Percentiles rank a stretch among this genome's conserved stretches.
phyloP scores from a whole-genome alignment of 1,284 basidiomycete genomes.

The Trametes hirsuta region DNA sequence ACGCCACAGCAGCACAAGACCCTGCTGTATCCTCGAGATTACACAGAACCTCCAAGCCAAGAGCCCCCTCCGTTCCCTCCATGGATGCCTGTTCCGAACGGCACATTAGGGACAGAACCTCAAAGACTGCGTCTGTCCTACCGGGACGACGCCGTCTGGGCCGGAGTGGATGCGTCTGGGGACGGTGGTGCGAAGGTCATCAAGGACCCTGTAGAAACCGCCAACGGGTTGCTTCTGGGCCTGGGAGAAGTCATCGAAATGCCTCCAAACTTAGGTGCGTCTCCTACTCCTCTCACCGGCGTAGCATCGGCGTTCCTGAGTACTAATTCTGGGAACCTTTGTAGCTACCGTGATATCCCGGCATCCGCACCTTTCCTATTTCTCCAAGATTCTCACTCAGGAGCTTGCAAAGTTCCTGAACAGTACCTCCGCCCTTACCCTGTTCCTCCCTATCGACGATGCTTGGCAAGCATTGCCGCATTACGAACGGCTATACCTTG shows the following conservation, averaged over 20 bases:
- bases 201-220: constrained; percentile 57
- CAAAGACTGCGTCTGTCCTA: constrained; percentile 77
- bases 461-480: constrained; percentile 73
- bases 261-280: constrained; percentile 76
- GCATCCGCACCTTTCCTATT: constrained; percentile 69
- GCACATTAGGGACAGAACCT: constrained; percentile 80
- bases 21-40: constrained; percentile 69
- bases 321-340: constrained; percentile 12
- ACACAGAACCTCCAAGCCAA: constrained; percentile 55
- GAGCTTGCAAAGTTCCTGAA: constrained; percentile 60
- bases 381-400: constrained; percentile 65
- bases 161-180: constrained; percentile 77
- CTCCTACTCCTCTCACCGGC: neutral
- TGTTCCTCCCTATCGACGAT: constrained; percentile 87
- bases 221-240: constrained; percentile 82
- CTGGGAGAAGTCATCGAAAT: constrained; percentile 78
- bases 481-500: constrained; percentile 82
- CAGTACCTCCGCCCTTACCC: constrained; percentile 73
- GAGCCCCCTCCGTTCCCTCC: constrained; percentile 79
- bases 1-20: constrained; percentile 56
- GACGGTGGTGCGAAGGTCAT: constrained; percentile 65
- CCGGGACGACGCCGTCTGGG: constrained; percentile 52
- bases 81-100: constrained; percentile 83
- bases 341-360: constrained; percentile 60
- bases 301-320: neutral